A percentile compares a stretch with the other conserved stretches of the same genome.
These are phyloP conservation scores for Brettanomyces anomalus DNA, from an alignment of 805 yeast genomes.

Conservation along the genomic window DNA sequence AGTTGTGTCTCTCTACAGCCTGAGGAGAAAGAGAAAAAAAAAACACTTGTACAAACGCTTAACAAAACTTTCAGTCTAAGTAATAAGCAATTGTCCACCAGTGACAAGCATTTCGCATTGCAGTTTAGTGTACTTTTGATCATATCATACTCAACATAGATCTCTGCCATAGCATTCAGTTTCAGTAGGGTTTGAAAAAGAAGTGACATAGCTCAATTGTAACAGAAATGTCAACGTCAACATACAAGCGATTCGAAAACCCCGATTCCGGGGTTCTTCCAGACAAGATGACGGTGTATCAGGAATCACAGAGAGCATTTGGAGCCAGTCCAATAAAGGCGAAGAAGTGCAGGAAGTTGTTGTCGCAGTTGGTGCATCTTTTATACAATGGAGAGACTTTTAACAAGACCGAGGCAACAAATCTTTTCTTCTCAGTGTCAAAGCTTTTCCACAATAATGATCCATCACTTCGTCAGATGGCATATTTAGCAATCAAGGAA, in stretches of 20 bases:
- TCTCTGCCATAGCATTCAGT: too few species aligned
- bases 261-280: conserved; percentile 58
- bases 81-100: too few species aligned
- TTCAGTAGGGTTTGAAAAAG: too few species aligned
- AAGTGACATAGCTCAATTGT: too few species aligned
- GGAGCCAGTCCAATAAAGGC: conserved; percentile 87
- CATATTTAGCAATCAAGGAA: conserved; percentile 90
- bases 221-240: conserved; percentile 61
- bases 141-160: too few species aligned
- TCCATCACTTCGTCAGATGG: conserved; percentile 81
- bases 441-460: conserved; percentile 91
- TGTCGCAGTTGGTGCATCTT: conserved; percentile 76
- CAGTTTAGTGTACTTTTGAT: too few species aligned
- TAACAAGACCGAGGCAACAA: conserved; percentile 84
- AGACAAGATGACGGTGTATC: conserved; percentile 96
- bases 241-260: conserved; percentile 81
- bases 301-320: conserved; percentile 88
- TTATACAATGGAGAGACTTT: conserved; percentile 81
- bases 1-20: too few species aligned
- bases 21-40: too few species aligned
- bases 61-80: too few species aligned
- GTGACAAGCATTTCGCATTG: too few species aligned
- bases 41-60: too few species aligned
- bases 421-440: conserved; percentile 86
- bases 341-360: conserved; percentile 71